phyloP scores from a whole-genome alignment of 768 basidiomycete genomes.

The Boletus pseudopeckii region DNA sequence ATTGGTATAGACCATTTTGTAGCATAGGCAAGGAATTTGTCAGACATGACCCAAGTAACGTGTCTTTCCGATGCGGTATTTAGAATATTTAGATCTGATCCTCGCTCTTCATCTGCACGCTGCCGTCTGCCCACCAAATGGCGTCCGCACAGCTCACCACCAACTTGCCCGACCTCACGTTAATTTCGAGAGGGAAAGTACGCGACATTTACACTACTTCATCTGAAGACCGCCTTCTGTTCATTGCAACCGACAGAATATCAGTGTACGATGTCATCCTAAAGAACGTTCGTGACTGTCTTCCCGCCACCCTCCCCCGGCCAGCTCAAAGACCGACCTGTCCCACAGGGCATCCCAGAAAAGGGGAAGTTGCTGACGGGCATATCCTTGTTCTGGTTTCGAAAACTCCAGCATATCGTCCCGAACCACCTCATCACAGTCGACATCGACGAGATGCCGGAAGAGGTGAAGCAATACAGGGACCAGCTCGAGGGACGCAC shows the following conservation, averaged over 20 bases:
- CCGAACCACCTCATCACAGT: conserved; percentile 88
- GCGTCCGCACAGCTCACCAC: conserved; percentile 47
- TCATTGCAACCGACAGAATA: conserved; percentile 94
- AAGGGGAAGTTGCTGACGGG: conserved; percentile 89
- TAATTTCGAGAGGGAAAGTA: conserved; percentile 92
- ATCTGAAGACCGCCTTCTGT: conserved; percentile 71
- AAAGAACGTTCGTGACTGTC: conserved; percentile 65
- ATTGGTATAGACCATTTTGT: conserved; percentile 16
- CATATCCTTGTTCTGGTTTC: conserved; percentile 95
- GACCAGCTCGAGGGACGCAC: conserved; percentile 77
- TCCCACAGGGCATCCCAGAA: conserved; percentile 80
- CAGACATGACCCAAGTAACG: conserved; percentile 6
- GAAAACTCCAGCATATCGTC: conserved; percentile 71
- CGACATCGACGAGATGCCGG: conserved; percentile 77
- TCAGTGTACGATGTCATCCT: conserved; percentile 97
- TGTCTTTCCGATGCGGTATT: conserved; percentile 13
- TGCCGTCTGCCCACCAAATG: conserved; percentile 14
- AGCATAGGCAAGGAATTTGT: conserved; percentile 14
- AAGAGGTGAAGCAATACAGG: conserved; percentile 67
- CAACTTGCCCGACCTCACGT: conserved; percentile 55
- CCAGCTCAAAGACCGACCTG: neutral
- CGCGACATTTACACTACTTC: conserved; percentile 88
- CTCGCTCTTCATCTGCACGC: neutral
- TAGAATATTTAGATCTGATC: conserved; percentile 1
- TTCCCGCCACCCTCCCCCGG: neutral